A percentile compares a stretch with the other conserved stretches of the same genome.
Conservation (phyloP, 2,329 filamentous ascomycete genomes). For the Pseudogymnoascus pannorum region DNA sequence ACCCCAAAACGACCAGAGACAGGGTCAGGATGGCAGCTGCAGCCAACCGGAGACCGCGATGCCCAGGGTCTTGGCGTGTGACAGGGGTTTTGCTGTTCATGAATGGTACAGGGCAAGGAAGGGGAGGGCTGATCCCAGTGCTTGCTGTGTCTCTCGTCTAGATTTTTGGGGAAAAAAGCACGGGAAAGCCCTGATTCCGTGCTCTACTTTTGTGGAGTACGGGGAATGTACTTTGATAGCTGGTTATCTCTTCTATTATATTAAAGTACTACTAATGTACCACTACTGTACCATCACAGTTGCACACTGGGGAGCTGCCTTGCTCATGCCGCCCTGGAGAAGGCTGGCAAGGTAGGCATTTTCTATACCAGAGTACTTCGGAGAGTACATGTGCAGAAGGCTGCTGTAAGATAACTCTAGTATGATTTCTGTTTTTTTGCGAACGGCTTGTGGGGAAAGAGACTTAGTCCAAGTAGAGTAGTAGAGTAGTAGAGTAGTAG, state of each 20-base stretch:
- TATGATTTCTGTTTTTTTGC: neutral
- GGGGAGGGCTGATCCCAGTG: neutral
- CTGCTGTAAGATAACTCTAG: too few species aligned
- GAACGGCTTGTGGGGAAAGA: conserved; percentile 4
- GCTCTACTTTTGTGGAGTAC: neutral
- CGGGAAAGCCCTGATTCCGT: neutral
- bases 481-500: neutral
- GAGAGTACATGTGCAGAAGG: too few species aligned
- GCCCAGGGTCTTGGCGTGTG: neutral
- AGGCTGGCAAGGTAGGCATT: neutral
- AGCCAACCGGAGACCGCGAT: neutral
- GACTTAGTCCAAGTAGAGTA: neutral
- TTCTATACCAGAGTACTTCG: too few species aligned
- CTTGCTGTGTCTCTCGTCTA: too few species aligned
- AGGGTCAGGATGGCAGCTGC: neutral
- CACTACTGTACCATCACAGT: neutral
- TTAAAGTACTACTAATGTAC: neutral
- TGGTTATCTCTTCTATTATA: neutral
- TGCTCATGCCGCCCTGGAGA: neutral
- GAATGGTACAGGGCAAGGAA: neutral
- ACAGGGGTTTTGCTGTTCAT: neutral
- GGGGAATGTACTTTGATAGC: neutral
- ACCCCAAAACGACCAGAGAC: neutral
- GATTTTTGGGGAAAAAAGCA: neutral
- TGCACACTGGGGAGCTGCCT: neutral